phyloP scores from a whole-genome alignment of 192 early-diverging fungal genomes.

The Coemansia brasiliensis region DNA sequence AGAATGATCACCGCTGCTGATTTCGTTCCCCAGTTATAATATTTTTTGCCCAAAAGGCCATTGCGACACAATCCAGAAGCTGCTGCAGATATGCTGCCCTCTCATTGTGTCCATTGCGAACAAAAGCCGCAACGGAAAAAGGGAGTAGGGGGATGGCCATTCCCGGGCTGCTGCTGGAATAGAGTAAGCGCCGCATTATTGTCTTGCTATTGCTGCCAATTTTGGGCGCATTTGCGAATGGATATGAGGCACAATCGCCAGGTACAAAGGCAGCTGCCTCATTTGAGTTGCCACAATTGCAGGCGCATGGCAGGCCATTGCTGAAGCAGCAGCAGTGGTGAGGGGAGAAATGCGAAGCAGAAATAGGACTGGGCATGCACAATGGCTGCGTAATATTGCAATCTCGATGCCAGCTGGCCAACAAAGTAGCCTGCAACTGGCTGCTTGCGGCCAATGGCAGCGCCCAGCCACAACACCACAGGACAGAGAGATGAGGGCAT shows the following conservation, averaged over 20 bases:
- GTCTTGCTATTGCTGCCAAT: no score
- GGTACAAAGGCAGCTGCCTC: background rate
- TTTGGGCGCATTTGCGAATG: no score
- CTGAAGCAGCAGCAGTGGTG: background rate
- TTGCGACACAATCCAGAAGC: slow-evolving; percentile 1
- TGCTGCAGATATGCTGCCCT: background rate
- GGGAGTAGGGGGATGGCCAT: slow-evolving; percentile 4
- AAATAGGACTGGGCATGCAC: slow-evolving; percentile 7
- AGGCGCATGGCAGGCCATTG: background rate
- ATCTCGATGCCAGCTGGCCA: slow-evolving; percentile 2
- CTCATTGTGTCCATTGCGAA: background rate
- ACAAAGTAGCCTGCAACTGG: no score
- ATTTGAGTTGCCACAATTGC: slow-evolving; percentile 3
- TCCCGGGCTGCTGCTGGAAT: slow-evolving; percentile 1
- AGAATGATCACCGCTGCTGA: slow-evolving; percentile 1
- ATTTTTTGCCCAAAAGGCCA: background rate
- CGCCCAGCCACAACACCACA: slow-evolving; percentile 2
- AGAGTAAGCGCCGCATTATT: slow-evolving; percentile 5
- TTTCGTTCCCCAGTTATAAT: no score
- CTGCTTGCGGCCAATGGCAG: slow-evolving; percentile 1
- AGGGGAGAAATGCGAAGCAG: background rate
- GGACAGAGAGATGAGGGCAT: background rate
- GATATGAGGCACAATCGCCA: no score
- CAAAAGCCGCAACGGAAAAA: background rate
- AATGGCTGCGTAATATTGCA: slow-evolving; percentile 5